Evolutionary conservation across 106 monocot species (phyloP).

Genomic region (Acorus calamus): DNA sequence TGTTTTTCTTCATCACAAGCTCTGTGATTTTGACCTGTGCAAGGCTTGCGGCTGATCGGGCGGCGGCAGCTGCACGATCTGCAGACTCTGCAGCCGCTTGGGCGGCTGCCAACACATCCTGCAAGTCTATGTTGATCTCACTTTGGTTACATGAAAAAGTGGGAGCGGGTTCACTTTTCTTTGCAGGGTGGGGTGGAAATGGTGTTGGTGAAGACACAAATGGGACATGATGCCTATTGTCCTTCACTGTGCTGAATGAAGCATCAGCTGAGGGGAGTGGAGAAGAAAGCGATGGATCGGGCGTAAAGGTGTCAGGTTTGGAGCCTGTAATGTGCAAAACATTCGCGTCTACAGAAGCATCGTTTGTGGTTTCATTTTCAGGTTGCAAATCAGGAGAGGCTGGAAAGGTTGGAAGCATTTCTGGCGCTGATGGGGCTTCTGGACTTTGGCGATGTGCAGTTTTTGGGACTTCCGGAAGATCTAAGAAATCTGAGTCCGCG

Average conservation of each 20-base stretch:
- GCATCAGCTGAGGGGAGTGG: no score
- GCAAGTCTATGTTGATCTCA: conserved; percentile 40
- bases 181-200: no score
- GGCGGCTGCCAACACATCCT: conserved; percentile 83
- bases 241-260: no score
- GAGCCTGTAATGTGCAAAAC: background rate
- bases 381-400: conserved; percentile 5
- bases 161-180: background rate
- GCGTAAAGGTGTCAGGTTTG: no score
- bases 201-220: no score
- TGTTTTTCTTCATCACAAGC: conserved; percentile 31
- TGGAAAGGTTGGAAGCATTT: conserved; percentile 13
- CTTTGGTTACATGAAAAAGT: conserved; percentile 6
- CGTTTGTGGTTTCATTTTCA: conserved; percentile 3
- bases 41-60: conserved; percentile 81
- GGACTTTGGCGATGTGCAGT: conserved; percentile 23
- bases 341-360: conserved; percentile 2
- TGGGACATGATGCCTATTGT: no score
- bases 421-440: conserved; percentile 17
- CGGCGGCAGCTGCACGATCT: conserved; percentile 70
- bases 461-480: conserved; percentile 91
- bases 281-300: no score
- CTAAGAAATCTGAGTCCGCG: conserved; percentile 36
- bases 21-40: conserved; percentile 70
- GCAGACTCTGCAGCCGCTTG: conserved; percentile 76